These are phyloP conservation scores for Ciborinia camelliae DNA, from an alignment of 2,329 filamentous ascomycete genomes.

Conservation along the genomic window DNA sequence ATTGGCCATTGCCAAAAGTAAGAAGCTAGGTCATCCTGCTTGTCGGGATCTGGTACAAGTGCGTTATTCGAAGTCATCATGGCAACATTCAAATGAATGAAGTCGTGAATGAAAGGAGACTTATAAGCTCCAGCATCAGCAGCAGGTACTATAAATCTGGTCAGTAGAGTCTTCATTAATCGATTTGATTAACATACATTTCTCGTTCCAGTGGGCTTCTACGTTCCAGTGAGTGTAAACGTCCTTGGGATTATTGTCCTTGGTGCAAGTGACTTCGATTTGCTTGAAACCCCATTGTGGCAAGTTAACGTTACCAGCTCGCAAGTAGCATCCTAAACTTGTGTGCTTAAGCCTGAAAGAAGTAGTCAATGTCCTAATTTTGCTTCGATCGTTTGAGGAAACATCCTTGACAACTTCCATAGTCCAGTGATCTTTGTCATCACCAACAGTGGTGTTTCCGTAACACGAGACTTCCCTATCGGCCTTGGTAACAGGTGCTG, in stretches of 20 bases:
- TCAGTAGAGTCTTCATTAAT: constrained; percentile 35
- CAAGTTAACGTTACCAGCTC: constrained; percentile 91
- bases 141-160: constrained; percentile 63
- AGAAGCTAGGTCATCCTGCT: constrained; percentile 96
- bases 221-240: constrained; percentile 99
- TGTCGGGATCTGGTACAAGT: constrained; percentile 93
- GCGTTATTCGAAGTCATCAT: constrained; percentile 99
- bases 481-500: constrained; percentile 83
- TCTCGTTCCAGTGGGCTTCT: constrained; percentile 91
- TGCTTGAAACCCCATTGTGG: constrained; percentile 99
- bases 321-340: constrained; percentile 84
- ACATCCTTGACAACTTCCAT: constrained; percentile 90
- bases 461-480: constrained; percentile 95
- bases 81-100: constrained; percentile 95
- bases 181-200: constrained; percentile 58
- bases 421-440: constrained; percentile 97
- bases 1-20: constrained; percentile 99
- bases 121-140: constrained; percentile 89
- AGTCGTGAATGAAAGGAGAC: constrained; percentile 96
- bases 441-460: constrained; percentile 90
- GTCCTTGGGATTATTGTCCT: constrained; percentile 87
- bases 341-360: constrained; percentile 84
- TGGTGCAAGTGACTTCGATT: constrained; percentile 94
- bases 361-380: constrained; percentile 86
- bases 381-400: constrained; percentile 71